phyloP scores from a whole-genome alignment of 2,329 filamentous ascomycete species.

The Botrytis pseudocinerea region DNA sequence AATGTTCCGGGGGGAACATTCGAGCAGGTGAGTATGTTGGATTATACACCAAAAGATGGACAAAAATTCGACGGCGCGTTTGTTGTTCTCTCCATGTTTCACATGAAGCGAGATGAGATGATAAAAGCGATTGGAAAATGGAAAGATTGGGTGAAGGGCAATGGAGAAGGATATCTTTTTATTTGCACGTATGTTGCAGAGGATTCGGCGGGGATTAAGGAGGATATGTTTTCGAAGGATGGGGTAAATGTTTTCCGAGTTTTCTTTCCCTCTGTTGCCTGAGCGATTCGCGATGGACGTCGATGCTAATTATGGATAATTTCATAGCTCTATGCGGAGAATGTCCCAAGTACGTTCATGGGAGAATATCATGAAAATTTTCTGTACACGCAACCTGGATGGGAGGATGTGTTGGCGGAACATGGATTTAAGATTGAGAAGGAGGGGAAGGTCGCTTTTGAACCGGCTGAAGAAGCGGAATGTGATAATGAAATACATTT shows the following conservation, averaged over 20 bases:
- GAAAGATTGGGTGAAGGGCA: not conserved
- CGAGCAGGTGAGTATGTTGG: not conserved
- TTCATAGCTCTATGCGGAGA: not conserved
- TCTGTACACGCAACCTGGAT: not conserved
- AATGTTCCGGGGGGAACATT: not conserved
- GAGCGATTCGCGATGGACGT: not conserved
- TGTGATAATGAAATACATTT: not conserved
- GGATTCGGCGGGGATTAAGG: not conserved
- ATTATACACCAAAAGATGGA: not conserved
- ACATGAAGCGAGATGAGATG: not conserved
- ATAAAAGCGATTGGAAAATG: not conserved
- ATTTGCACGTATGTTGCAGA: not conserved
- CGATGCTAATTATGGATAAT: not conserved
- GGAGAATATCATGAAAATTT: not conserved
- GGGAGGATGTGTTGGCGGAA: not conserved
- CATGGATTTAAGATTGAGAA: conserved; percentile 6
- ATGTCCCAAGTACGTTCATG: not conserved
- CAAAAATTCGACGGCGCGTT: not conserved
- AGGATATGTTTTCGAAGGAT: not conserved
- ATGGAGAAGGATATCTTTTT: not conserved
- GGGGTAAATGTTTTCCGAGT: not conserved
- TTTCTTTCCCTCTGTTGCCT: too few species aligned
- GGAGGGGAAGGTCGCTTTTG: not conserved
- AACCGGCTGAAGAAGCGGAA: not conserved
- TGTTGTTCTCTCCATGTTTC: not conserved